These are phyloP conservation scores for Eutrema salsugineum DNA, from an alignment of 441 rosid species.

Conservation along the genomic window DNA sequence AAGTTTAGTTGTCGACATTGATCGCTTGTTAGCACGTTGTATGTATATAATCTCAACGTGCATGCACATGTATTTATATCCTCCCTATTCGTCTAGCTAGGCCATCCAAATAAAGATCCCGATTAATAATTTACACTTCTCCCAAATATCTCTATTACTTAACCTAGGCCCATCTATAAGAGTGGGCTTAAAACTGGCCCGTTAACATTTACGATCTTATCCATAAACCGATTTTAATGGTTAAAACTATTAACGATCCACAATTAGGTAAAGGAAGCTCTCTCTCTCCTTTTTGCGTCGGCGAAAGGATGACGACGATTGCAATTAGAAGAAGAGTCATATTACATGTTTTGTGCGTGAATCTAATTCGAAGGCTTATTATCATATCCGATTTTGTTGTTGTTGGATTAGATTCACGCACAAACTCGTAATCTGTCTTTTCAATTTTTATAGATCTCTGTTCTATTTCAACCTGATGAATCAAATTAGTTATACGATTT, in stretches of 20 bases:
- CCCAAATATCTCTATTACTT: no score
- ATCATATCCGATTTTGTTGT: neutral
- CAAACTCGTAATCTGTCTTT: slow-evolving; percentile 34
- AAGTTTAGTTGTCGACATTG: slow-evolving; percentile 24
- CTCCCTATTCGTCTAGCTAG: slow-evolving; percentile 13
- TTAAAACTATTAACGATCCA: neutral
- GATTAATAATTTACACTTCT: neutral
- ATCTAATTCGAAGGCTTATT: slow-evolving; percentile 21
- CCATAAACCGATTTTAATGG: slow-evolving; percentile 14
- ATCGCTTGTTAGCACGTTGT: slow-evolving; percentile 28
- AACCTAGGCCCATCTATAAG: neutral
- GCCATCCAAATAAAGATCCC: neutral
- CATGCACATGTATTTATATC: slow-evolving; percentile 30
- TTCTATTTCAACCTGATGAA: neutral
- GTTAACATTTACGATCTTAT: neutral
- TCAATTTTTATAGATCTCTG: slow-evolving; percentile 11
- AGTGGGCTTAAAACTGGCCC: neutral
- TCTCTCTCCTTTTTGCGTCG: neutral
- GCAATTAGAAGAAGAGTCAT: slow-evolving; percentile 19
- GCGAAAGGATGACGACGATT: neutral
- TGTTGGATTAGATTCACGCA: slow-evolving; percentile 36
- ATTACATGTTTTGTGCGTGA: slow-evolving; percentile 33
- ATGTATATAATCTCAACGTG: slow-evolving; percentile 24
- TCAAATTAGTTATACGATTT: neutral
- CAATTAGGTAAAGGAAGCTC: slow-evolving; percentile 3